A percentile compares a stretch with the other conserved stretches of the same genome.
phyloP scores from a whole-genome alignment of 495 filamentous ascomycete species.

The Aspergillus coremiiformis region DNA sequence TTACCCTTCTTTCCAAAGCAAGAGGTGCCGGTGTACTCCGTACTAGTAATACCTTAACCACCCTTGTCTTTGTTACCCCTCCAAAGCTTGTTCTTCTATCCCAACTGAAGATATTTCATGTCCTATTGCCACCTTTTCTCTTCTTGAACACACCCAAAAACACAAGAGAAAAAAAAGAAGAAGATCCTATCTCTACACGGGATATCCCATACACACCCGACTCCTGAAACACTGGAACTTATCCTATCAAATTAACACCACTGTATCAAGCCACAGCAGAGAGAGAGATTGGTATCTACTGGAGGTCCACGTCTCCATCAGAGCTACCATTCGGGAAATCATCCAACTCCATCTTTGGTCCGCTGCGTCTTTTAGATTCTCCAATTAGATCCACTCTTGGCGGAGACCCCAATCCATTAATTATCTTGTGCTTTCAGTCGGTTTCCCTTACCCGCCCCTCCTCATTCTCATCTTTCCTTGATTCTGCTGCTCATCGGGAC shows the following conservation, averaged over 20 bases:
- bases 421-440: constrained; percentile 10
- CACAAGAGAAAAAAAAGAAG: not conserved
- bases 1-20: not conserved
- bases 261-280: not conserved
- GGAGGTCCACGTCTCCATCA: not conserved
- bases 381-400: constrained; percentile 25
- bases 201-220: not conserved
- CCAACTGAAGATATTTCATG: not conserved
- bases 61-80: constrained; percentile 10
- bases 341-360: constrained; percentile 12
- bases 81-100: constrained; percentile 14
- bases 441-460: constrained; percentile 23
- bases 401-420: constrained; percentile 10
- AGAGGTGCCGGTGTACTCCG: not conserved
- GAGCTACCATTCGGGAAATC: constrained; percentile 8
- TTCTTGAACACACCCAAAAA: not conserved
- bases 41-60: not conserved
- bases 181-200: not conserved
- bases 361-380: constrained; percentile 10
- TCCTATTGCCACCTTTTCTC: constrained; percentile 1
- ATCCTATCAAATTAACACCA: not conserved
- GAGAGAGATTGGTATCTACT: too few species aligned
- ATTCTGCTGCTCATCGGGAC: constrained; percentile 3
- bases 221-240: not conserved
- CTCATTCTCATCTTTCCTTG: constrained; percentile 9